Evolutionary conservation across 495 filamentous ascomycete genomes (phyloP).

Genomic region (Pseudoneurospora amorphoporcata): DNA sequence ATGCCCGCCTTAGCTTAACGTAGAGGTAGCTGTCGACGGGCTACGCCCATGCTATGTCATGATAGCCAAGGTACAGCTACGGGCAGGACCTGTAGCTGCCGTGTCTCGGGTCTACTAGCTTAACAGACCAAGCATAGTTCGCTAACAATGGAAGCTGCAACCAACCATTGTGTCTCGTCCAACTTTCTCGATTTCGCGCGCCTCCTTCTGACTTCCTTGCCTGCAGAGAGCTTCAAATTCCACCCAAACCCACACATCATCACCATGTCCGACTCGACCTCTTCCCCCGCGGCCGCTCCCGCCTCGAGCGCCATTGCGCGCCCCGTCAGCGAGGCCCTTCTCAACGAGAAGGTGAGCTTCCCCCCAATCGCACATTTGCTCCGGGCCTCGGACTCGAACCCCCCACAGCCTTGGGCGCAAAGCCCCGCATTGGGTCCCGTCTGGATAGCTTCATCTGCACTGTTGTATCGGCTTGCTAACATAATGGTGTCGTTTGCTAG

Average conservation of each 20-base stretch:
- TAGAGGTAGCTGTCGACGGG: not conserved
- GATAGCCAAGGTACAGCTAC: not conserved
- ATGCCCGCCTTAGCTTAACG: not conserved
- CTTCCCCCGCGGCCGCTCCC: conserved; percentile 12
- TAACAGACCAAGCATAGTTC: not conserved
- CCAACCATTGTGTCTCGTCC: not conserved
- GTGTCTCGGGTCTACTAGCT: not conserved
- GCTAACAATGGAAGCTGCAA: not conserved
- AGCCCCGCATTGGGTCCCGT: not conserved
- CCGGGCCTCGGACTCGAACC: not conserved
- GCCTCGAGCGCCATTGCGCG: conserved; percentile 38
- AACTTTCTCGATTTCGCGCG: not conserved
- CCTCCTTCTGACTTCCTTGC: not conserved
- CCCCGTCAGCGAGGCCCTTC: conserved; percentile 83
- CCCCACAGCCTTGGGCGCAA: not conserved
- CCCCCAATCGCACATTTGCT: not conserved
- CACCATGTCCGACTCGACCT: conserved; percentile 34
- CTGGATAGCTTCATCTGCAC: not conserved
- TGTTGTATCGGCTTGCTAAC: conserved; percentile 2
- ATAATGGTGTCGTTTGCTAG: conserved; percentile 34
- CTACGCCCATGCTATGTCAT: not conserved
- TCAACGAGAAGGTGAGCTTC: conserved; percentile 81
- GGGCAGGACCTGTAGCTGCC: not conserved
- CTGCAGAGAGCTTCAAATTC: not conserved
- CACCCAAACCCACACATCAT: not conserved